phyloP scores from a whole-genome alignment of 106 monocot species.

The Alisma plantagoaquatica region DNA sequence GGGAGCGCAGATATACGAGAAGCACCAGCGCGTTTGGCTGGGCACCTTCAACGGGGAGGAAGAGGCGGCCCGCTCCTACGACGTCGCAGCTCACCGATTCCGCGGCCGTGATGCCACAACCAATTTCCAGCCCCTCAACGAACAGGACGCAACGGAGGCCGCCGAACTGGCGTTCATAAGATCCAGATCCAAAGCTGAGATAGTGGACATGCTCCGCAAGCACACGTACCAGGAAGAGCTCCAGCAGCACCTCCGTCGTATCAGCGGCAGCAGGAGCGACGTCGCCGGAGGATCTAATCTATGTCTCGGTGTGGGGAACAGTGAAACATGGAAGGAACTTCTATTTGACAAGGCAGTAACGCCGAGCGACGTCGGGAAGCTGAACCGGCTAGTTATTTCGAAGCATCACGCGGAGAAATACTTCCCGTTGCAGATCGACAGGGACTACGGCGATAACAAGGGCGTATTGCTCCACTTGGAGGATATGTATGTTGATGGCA shows the following conservation, averaged over 20 bases:
- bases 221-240: slow-evolving; percentile 81
- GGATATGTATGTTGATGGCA: slow-evolving; percentile 43
- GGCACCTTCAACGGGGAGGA: slow-evolving; percentile 70
- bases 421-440: slow-evolving; percentile 37
- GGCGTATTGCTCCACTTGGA: slow-evolving; percentile 52
- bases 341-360: slow-evolving; percentile 69
- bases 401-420: slow-evolving; percentile 81
- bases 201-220: slow-evolving; percentile 84
- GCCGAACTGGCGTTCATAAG: slow-evolving; percentile 50
- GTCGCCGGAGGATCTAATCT: too few relatives aligned
- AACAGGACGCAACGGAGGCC: slow-evolving; percentile 16
- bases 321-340: slow-evolving; percentile 8
- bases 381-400: slow-evolving; percentile 72
- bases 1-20: slow-evolving; percentile 91
- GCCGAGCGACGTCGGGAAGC: slow-evolving; percentile 77
- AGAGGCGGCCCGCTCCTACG: slow-evolving; percentile 68
- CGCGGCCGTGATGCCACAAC: slow-evolving; percentile 70
- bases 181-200: slow-evolving; percentile 58
- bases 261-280: too few relatives aligned
- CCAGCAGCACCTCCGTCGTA: slow-evolving; percentile 16
- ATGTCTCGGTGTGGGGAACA: too few relatives aligned
- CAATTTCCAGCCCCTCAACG: slow-evolving; percentile 54
- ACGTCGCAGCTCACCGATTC: slow-evolving; percentile 72
- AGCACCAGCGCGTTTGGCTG: slow-evolving; percentile 84
- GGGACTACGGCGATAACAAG: slow-evolving; percentile 13